Percentiles rank a stretch among this genome's conserved stretches.
Conservation (phyloP, 2,329 filamentous ascomycete genomes). For the Boeremia exigua region DNA sequence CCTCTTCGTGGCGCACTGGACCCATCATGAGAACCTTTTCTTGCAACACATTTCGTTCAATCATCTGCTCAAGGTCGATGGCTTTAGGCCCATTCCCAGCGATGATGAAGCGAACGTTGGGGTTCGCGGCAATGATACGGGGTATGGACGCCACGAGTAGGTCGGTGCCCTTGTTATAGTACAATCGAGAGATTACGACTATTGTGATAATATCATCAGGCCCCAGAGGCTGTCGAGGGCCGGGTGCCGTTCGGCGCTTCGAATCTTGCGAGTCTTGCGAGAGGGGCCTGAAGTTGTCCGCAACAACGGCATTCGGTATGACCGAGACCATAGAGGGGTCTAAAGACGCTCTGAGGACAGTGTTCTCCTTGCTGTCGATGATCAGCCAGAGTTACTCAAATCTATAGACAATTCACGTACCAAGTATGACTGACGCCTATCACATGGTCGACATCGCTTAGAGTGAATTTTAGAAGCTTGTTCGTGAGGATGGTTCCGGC, state of each 20-base stretch:
- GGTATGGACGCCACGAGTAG: constrained; percentile 96
- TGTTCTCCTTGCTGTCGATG: constrained; percentile 85
- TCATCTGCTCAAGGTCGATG: constrained; percentile 97
- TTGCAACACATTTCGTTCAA: constrained; percentile 92
- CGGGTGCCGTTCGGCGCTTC: constrained; percentile 48
- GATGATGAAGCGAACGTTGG: constrained; percentile 95
- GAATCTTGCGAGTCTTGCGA: constrained; percentile 46
- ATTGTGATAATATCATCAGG: constrained; percentile 92
- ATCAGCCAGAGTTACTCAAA: constrained; percentile 15
- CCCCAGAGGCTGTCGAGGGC: constrained; percentile 72
- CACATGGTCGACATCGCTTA: constrained; percentile 97
- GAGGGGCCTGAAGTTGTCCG: constrained; percentile 88
- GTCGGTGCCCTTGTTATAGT: constrained; percentile 98
- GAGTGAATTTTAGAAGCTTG: constrained; percentile 92
- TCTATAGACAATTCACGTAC: constrained; percentile 54
- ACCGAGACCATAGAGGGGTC: constrained; percentile 98
- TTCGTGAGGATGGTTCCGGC: constrained; percentile 95
- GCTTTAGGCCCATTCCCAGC: constrained; percentile 95
- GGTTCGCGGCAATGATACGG: constrained; percentile 84
- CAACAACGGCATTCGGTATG: constrained; percentile 96
- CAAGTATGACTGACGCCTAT: constrained; percentile 99
- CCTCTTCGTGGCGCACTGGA: constrained; percentile 91
- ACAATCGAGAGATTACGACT: constrained; percentile 94
- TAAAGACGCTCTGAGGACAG: constrained; percentile 88
- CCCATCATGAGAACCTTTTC: constrained; percentile 93